phyloP scores from a whole-genome alignment of 2,329 filamentous ascomycete species.

The Claviceps humidiphila region DNA sequence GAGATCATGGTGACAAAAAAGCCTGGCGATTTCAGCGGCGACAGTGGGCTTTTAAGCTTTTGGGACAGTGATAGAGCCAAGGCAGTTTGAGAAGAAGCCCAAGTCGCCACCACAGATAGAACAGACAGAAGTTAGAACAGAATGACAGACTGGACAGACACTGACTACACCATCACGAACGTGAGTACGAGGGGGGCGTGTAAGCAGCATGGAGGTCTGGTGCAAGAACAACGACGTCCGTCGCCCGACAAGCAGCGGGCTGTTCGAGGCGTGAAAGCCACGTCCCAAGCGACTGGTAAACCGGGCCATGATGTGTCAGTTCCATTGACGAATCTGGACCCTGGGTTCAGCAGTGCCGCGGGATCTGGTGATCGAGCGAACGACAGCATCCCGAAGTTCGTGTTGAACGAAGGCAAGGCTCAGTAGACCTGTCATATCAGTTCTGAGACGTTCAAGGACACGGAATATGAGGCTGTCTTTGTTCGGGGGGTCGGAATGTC shows the following conservation, averaged over 20 bases:
- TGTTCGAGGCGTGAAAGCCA: constrained; percentile 9
- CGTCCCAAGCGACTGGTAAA: constrained; percentile 10
- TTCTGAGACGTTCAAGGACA: constrained; percentile 15
- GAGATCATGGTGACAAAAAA: background rate
- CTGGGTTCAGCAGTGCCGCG: constrained; percentile 5
- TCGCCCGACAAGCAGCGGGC: constrained; percentile 5
- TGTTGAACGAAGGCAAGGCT: constrained; percentile 8
- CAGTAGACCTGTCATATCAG: constrained; percentile 24
- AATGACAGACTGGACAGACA: too few relatives aligned
- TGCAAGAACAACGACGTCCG: background rate
- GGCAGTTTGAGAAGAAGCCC: background rate
- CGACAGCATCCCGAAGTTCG: constrained; percentile 11
- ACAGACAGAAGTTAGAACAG: background rate
- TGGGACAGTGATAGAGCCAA: constrained; percentile 4
- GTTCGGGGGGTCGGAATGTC: background rate
- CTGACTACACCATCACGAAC: too few relatives aligned
- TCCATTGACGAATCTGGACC: constrained; percentile 8
- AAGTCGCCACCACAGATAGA: background rate
- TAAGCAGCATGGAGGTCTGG: background rate
- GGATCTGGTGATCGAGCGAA: constrained; percentile 15
- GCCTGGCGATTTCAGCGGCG: constrained; percentile 11
- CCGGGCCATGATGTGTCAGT: constrained; percentile 7
- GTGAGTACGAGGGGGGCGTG: constrained; percentile 2
- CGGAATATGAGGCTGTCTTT: constrained; percentile 9
- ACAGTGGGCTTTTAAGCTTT: constrained; percentile 22